Evolutionary conservation across 2,329 filamentous ascomycete genomes (phyloP).

Genomic region (Calycina marina): DNA sequence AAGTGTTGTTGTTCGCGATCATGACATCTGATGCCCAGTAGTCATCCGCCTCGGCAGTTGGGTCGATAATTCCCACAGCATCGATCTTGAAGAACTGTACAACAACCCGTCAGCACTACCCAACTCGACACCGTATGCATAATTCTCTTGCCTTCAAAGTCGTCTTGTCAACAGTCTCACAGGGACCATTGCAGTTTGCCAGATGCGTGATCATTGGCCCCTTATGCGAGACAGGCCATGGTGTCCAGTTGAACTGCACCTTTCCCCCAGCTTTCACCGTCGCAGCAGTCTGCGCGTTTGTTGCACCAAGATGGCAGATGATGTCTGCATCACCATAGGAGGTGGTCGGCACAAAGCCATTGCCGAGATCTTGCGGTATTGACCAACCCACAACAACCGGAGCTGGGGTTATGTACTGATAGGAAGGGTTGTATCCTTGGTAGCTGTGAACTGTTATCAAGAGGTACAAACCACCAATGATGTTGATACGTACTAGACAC

Average conservation of each 20-base stretch:
- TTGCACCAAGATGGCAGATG: conserved; percentile 45
- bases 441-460: conserved; percentile 20
- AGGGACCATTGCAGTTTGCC: conserved; percentile 25
- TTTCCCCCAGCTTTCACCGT: conserved; percentile 45
- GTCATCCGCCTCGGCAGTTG: conserved; percentile 16
- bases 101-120: too few species aligned
- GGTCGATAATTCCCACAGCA: conserved; percentile 22
- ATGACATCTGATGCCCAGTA: conserved; percentile 32
- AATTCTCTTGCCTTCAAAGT: too few species aligned
- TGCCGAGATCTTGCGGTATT: conserved; percentile 29
- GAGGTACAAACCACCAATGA: not conserved
- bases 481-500: conserved; percentile 13
- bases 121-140: too few species aligned
- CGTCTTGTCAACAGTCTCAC: conserved; percentile 26
- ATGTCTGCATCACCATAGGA: conserved; percentile 36
- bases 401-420: conserved; percentile 21
- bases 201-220: conserved; percentile 21
- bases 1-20: conserved; percentile 37
- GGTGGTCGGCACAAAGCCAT: conserved; percentile 35
- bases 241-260: conserved; percentile 45
- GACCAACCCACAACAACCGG: conserved; percentile 39
- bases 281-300: conserved; percentile 34
- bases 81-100: conserved; percentile 34
- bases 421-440: conserved; percentile 19
- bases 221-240: conserved; percentile 50